Base-by-base conservation (phyloP, 2,329 filamentous ascomycete species). In the Acarospora socialis region DNA sequence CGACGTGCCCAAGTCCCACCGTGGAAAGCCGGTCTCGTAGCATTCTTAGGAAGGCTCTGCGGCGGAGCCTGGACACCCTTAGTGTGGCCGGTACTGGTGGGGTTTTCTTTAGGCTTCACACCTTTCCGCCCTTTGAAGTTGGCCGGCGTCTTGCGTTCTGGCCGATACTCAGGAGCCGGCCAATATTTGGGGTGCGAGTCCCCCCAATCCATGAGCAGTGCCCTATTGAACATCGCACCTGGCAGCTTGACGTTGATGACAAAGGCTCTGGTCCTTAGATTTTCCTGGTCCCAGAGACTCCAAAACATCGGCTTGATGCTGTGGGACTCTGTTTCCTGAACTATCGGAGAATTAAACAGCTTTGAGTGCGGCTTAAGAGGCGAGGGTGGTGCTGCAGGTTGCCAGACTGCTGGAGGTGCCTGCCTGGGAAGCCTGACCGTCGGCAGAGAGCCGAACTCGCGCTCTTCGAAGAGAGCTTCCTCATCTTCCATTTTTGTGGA, bases 401-500 rank as follows among this genome's bases (percentile, higher is more conserved):
- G 35, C 36, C 33, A 32, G 14, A 27, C 24, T 27, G 28, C 27
- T n/a, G 30, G 31, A n/a, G 36, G 36, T 19, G 31, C 33, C 25
- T 34, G 27, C 4, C 32, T 33, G 13, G 40, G 40, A 13, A 42
- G 32, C 21, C 26, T 28, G 10, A 42, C 38, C 14, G 39, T 28
- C 19, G 38, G 37, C 10, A 36, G 32, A 13, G 38, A 40, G 19
- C 40, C 40, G 19, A 39, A 40, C 27, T 40, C 40, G 23, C 39
- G 40, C 15, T 40, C 77, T 48, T 82, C 80, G 42, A 86, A 86
- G 42, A 81, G 81, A 39, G 80, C 77, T 44, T 84, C 80, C 2
- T 81, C 76, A 41, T 83, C 79, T 4, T 79, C 77, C 56, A 82
- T 77, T 28, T 73, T 72, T 47, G 77, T 80, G 3, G 73, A 73